Conservation (phyloP, 306 rosid genomes). For the Morella rubra region DNA sequence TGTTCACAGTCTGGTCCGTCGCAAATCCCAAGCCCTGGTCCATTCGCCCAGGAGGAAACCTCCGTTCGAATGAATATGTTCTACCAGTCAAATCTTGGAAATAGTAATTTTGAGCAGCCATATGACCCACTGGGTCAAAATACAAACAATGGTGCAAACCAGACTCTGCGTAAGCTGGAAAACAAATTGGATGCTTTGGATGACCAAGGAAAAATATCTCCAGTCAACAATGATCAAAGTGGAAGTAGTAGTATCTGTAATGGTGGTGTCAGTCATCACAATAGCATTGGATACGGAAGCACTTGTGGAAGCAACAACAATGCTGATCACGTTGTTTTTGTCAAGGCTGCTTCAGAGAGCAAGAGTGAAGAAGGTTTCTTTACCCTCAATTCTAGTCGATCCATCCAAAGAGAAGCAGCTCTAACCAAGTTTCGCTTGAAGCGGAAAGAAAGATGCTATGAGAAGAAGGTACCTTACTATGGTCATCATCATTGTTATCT, state of each 20-base stretch:
- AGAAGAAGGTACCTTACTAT: slow-evolving; percentile 68
- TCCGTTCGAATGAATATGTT: slow-evolving; percentile 50
- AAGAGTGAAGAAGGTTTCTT: slow-evolving; percentile 58
- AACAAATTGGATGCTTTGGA: slow-evolving; percentile 49
- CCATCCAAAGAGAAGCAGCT: slow-evolving; percentile 79
- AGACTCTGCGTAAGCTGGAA: slow-evolving; percentile 43
- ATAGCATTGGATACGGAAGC: slow-evolving; percentile 71
- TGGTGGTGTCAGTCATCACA: slow-evolving; percentile 58
- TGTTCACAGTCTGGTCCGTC: slow-evolving; percentile 52
- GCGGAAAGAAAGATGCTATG: slow-evolving; percentile 92
- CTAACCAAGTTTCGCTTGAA: slow-evolving; percentile 85
- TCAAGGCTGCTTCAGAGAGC: slow-evolving; percentile 50
- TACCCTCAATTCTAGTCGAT: slow-evolving; percentile 46
- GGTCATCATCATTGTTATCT: neutral
- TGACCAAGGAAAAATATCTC: slow-evolving; percentile 59
- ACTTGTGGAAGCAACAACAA: slow-evolving; percentile 74
- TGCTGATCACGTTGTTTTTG: slow-evolving; percentile 45
- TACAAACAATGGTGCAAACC: slow-evolving; percentile 35
- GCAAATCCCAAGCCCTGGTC: slow-evolving; percentile 44
- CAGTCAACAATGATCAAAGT: slow-evolving; percentile 67
- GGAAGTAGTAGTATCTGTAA: slow-evolving; percentile 67
- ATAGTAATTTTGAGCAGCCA: slow-evolving; percentile 47
- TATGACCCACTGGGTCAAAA: slow-evolving; percentile 35
- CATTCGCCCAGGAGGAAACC: slow-evolving; percentile 50
- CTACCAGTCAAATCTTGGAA: slow-evolving; percentile 49